phyloP scores from a whole-genome alignment of 208 protist genomes.

The Acanthamoeba triangularis region DNA sequence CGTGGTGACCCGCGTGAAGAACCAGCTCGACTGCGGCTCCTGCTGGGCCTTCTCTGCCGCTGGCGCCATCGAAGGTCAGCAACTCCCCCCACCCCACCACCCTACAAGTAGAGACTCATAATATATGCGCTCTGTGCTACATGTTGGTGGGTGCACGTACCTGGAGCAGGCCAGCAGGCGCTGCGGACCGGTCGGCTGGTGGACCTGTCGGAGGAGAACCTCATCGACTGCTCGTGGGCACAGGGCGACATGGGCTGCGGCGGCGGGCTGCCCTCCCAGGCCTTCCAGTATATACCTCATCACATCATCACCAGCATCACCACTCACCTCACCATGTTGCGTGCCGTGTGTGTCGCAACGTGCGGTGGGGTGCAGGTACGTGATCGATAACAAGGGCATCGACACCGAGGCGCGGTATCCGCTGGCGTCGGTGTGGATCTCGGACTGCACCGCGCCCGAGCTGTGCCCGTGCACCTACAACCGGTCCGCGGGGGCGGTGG shows the following conservation, averaged over 20 bases:
- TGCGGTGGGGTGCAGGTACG: conserved; percentile 86
- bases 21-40: conserved; percentile 88
- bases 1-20: conserved; percentile 94
- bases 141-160: neutral
- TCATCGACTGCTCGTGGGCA: conserved; percentile 1
- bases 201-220: conserved; percentile 15
- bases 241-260: conserved; percentile 92
- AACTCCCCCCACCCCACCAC: neutral
- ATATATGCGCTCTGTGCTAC: too few species aligned
- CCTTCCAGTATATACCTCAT: neutral
- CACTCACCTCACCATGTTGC: too few species aligned
- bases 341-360: too few species aligned
- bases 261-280: conserved; percentile 91
- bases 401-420: conserved; percentile 93
- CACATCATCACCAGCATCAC: too few species aligned
- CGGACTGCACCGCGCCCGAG: neutral
- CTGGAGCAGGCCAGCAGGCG: neutral
- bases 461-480: neutral
- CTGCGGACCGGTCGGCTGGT: neutral
- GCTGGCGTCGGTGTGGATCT: neutral
- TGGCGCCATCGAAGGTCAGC: conserved; percentile 94
- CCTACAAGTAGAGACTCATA: too few species aligned
- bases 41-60: conserved; percentile 96
- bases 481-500: neutral
- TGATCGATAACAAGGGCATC: conserved; percentile 92